Base-by-base conservation (phyloP, 176 grass and related monocot species). In the Bromus sterilis region DNA sequence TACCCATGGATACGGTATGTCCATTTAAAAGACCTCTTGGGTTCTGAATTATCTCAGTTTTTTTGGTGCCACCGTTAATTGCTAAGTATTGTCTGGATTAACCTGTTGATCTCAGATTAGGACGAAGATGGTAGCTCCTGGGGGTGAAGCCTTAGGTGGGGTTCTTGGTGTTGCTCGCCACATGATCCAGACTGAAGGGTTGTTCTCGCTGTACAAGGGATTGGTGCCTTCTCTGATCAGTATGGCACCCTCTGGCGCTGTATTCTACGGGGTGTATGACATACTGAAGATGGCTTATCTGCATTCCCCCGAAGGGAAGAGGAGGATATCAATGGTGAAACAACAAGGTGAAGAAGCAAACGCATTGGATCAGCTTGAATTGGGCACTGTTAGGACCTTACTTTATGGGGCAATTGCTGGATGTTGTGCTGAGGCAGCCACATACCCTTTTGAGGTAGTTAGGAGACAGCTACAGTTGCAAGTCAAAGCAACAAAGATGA, bases 181-280 rank as follows among this genome's bases (percentile, higher is more conserved):
- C 85, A 93, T 91, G 91, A 87, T 99, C 49, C 86, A 85, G 56
- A 99, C 91, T 33, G 97, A 99, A 88, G 97, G 97, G 51, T 90
- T 96, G 63, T 99, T 96, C 78, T 93, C 97, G 5, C 87, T 99
- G 23, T 99, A 99, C 60, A 99, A 96, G 80, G 97, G 97, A 75
- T 76, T 99, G 15, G 84, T 96, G 6, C 97, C 97, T 69, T 96
- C 97, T 76, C 83, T 99, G 79, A 89, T 99, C 59, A 99, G 97
- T 87, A 99, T 99, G 97, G 97, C 97, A 20, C 97, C 97, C 72
- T 99, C 97, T 31, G 97, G 97, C 3, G 97, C 97, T 64, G 97
- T 99, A 73, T 99, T 99, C 57, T 99, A 99, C 48, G 97, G 97
- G 25, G 93, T 96, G 13, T 99, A 99, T 42, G 97, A 99, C 79